phyloP scores from a whole-genome alignment of 495 filamentous ascomycete genomes.

The Stereocaulon alpinum region DNA sequence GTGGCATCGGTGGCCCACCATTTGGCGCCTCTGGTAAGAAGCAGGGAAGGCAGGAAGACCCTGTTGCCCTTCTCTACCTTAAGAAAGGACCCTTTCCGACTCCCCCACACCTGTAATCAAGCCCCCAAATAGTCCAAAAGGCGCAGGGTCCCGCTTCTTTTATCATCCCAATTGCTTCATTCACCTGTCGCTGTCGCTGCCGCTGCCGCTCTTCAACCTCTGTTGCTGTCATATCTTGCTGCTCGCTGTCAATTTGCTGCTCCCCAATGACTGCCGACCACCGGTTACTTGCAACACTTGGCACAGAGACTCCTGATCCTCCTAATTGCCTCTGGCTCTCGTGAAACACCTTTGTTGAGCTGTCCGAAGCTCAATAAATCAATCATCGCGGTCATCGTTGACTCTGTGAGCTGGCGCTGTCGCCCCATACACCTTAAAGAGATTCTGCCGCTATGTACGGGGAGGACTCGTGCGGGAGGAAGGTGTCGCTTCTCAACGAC shows the following conservation, averaged over 20 bases:
- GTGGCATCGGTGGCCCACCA: neutral
- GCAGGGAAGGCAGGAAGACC: neutral
- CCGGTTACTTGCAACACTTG: neutral
- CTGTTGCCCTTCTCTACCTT: too few species aligned
- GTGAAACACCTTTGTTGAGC: neutral
- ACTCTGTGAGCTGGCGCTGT: neutral
- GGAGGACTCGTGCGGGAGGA: conserved; percentile 24
- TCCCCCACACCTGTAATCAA: conserved; percentile 11
- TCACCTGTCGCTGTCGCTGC: neutral
- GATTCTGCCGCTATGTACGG: conserved; percentile 21
- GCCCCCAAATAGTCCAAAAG: conserved; percentile 9
- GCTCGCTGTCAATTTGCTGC: neutral
- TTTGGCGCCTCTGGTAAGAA: neutral
- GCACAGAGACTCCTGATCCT: neutral
- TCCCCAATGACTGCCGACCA: neutral
- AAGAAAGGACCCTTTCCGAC: conserved; percentile 1
- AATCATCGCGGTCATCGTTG: neutral
- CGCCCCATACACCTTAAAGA: neutral
- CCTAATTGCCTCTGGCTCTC: neutral
- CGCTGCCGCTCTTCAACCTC: neutral
- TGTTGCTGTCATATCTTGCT: neutral
- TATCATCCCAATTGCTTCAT: conserved; percentile 1
- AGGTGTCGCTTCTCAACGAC: conserved; percentile 24
- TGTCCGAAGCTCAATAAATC: neutral
- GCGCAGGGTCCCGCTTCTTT: conserved; percentile 13